A percentile compares a stretch with the other conserved stretches of the same genome.
phyloP scores from a whole-genome alignment of 768 basidiomycete genomes.

The Glaciozyma antarctica region DNA sequence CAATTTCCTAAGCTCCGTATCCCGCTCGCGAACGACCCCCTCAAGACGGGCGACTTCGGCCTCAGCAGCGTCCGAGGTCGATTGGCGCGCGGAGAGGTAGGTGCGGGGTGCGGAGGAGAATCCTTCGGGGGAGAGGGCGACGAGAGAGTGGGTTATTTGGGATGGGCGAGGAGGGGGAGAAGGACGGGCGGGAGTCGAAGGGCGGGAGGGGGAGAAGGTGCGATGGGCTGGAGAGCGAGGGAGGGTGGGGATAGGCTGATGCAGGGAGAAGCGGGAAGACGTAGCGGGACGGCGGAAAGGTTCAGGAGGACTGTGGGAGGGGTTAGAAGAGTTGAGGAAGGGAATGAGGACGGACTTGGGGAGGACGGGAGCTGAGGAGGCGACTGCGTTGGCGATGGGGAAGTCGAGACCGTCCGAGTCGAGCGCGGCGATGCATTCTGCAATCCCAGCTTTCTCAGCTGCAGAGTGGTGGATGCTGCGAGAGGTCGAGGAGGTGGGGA shows the following conservation, averaged over 20 bases:
- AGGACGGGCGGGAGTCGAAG: not conserved
- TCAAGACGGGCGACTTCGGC: not conserved
- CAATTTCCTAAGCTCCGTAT: not conserved
- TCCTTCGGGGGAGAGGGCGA: not conserved
- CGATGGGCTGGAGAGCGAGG: too few relatives aligned
- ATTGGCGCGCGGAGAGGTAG: not conserved
- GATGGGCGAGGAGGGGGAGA: not conserved
- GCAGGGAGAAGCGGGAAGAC: not conserved
- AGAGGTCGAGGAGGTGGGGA: too few relatives aligned
- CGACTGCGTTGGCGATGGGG: too few relatives aligned
- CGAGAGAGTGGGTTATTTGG: not conserved
- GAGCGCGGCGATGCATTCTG: too few relatives aligned
- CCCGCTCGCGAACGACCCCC: not conserved
- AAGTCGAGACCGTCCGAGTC: too few relatives aligned
- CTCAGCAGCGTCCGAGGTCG: not conserved
- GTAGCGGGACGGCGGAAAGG: not conserved
- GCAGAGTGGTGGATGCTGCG: too few relatives aligned
- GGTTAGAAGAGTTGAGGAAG: not conserved
- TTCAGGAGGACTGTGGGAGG: not conserved
- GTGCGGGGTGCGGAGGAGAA: not conserved
- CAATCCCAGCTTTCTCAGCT: too few relatives aligned
- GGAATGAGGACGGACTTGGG: not conserved
- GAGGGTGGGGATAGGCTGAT: too few relatives aligned
- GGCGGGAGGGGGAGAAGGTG: not conserved
- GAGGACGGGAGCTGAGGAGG: not conserved